Evolutionary conservation across 495 filamentous ascomycete species (phyloP), one percentile per base, ranked within the genome.

Genomic region (Symbiotaphrina buchneri): DNA sequence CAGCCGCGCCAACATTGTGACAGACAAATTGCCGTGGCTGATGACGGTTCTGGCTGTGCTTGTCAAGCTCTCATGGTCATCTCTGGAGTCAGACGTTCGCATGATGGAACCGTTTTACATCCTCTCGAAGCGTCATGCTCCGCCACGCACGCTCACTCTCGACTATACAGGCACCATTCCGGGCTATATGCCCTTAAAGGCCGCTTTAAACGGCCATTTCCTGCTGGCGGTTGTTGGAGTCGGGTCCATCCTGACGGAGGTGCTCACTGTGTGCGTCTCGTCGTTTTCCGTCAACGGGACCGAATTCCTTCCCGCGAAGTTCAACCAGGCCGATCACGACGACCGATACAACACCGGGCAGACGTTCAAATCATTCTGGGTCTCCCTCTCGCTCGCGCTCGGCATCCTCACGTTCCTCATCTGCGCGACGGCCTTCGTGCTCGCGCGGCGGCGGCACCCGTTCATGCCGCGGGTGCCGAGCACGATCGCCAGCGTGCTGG

Each of bases 61-160:
- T 22, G 60, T 77, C 45, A 78, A 76, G 45, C 54, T 76, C 14
- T 42, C 59, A 30, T 81, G 71, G 74, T 55, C 57, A 29, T 65
- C 68, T 13, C 55, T 81, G n/a, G 75, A 81, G 36, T 70, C 60
- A 30, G 63, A 68, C 31, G 55, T 81, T 27, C 64, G 74, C 31
- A 71, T 81, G 61, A 61, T 77, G 37, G 72, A 81, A 44, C 74
- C 74, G 3, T 81, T 74, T 41, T 77, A 71, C 47, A 61, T 72
- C 38, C 59, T 81, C 6, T 67, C 61, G 3, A 48, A 53, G 20
- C 61, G 74, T 1, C 62, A 74, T 38, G 71, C 74, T 2, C 63
- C 61, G 0, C 52, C 68, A 10, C 58, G 56, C 23, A 69, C 63
- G 14, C 57, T 81, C 1, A 70, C 68, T 0, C 59, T 80, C 0